phyloP scores from a whole-genome alignment of 83 land plant species.

The Thuja plicata region DNA sequence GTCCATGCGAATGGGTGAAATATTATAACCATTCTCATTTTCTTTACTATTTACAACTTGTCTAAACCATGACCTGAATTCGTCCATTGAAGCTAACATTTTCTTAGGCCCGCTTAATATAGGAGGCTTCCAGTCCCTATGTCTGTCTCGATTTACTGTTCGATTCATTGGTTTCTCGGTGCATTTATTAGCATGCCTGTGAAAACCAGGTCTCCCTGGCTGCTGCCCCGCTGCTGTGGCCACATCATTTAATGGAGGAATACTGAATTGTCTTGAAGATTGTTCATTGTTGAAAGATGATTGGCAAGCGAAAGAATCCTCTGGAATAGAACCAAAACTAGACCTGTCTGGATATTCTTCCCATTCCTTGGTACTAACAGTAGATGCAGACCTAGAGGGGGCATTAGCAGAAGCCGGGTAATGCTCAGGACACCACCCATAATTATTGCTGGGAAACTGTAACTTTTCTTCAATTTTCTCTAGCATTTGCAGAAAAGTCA shows the following conservation, averaged over 20 bases:
- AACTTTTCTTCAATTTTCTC: slow-evolving; percentile 2
- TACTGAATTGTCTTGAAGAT: neutral
- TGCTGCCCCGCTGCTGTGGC: neutral
- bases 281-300: neutral
- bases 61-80: slow-evolving; percentile 10
- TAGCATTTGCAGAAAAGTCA: neutral
- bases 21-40: slow-evolving; percentile 1
- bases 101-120: neutral
- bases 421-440: neutral
- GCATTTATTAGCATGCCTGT: neutral
- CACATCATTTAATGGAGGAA: neutral
- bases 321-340: neutral
- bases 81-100: neutral
- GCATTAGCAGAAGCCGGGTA: neutral
- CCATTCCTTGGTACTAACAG: neutral
- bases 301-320: neutral
- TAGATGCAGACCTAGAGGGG: neutral
- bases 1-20: slow-evolving; percentile 9
- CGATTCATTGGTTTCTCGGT: neutral
- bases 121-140: neutral
- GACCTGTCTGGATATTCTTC: neutral
- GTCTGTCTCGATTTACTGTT: neutral
- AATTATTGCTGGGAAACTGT: neutral
- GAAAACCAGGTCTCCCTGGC: neutral
- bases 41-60: slow-evolving; percentile 10